phyloP scores from a whole-genome alignment of 768 basidiomycete species.

The Rhizopogon vinicolor region DNA sequence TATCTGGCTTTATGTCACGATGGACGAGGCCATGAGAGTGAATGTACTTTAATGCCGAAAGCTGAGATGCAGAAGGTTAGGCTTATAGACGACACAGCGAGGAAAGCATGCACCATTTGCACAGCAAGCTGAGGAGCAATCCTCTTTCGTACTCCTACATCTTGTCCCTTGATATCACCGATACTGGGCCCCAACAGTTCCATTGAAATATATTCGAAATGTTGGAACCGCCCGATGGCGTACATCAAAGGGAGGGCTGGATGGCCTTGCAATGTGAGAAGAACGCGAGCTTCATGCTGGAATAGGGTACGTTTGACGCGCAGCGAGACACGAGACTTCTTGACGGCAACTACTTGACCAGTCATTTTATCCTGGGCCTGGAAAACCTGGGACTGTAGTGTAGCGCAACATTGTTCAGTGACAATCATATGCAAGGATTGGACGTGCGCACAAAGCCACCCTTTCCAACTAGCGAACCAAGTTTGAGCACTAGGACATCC shows the following conservation, averaged over 20 bases:
- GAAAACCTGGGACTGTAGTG: background rate
- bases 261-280: constrained; percentile 27
- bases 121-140: constrained; percentile 11
- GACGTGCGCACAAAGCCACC: too few species aligned
- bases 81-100: background rate
- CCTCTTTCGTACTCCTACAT: constrained; percentile 11
- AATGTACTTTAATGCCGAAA: background rate
- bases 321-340: constrained; percentile 27
- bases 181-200: background rate
- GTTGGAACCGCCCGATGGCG: constrained; percentile 24
- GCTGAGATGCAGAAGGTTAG: background rate
- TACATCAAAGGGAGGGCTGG: constrained; percentile 26
- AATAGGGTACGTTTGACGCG: constrained; percentile 27
- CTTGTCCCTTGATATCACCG: constrained; percentile 11
- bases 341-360: constrained; percentile 19
- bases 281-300: constrained; percentile 22
- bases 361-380: background rate
- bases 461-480: too few species aligned
- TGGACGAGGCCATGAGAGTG: constrained; percentile 23
- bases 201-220: constrained; percentile 32
- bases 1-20: constrained; percentile 33
- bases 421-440: too few species aligned
- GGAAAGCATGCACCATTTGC: background rate
- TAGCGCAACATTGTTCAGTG: too few species aligned
- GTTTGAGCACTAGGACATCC: too few species aligned